Base-by-base conservation (phyloP, 2,329 filamentous ascomycete genomes). In the Sclerotinia glacialis region DNA sequence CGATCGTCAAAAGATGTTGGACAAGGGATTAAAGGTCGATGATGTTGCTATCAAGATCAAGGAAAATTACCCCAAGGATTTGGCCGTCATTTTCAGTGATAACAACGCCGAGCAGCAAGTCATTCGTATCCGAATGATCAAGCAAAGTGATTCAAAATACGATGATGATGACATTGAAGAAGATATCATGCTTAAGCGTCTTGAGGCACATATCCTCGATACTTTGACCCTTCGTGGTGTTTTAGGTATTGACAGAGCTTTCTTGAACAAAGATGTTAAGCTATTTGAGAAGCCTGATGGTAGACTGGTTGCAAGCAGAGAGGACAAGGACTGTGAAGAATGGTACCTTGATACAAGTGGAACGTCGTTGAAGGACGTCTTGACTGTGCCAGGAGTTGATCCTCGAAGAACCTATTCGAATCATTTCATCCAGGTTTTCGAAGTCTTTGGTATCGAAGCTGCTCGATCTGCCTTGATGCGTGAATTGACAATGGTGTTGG, bases 291-390 rank as follows among this genome's bases (percentile, higher is more conserved):
- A 85, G 49, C 80, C 85, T 0, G 87, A 93, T 69, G 93, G 93
- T 52, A 85, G 89, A 9, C 82, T 97, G 65, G 81, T 90, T 69
- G 88, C 90, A 70, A 86, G 85, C 76, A 95, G 91, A 80, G 85
- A 85, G 52, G 88, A 94, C 73, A 82, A 85, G 2, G 82, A 85
- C 42, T 97, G 93, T 80, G 89, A 90, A 70, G 93, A 98, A 78
- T 97, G 93, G 92, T 95, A 95, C 76, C 85, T 99, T 64, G 95
- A 99, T 79, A 99, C 96, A 6, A 93, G 89, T 68, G 95, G 95
- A 75, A 96, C 93, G 52, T 86, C 93, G 54, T 83, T 99, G 65
- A 90, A 90, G 56, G 87, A 92, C 37, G 93, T 97, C 18, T 82
- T 99, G 71, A 84, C 89, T 5, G 89, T 98, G 61, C 89, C 93